Conservation (phyloP, 2,329 filamentous ascomycete species). For the Clarireedia homoeocarpa region DNA sequence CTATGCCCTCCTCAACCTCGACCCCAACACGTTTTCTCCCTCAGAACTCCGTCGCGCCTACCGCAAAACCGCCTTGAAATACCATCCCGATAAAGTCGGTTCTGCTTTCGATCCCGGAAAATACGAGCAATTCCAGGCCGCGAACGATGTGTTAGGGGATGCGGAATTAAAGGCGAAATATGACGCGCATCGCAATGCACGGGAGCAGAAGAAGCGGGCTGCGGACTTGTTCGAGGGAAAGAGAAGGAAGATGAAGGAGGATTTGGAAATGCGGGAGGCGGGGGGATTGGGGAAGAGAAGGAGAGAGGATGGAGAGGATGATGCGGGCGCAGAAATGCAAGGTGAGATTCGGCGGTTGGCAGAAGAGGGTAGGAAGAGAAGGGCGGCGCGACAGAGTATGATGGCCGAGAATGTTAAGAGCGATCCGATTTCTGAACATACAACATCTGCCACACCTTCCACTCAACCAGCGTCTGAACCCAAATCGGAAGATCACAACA, state of each 20-base stretch:
- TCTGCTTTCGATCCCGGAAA: conserved; percentile 67
- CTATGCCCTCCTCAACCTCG: conserved; percentile 27
- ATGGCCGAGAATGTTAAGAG: conserved; percentile 23
- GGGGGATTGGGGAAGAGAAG: conserved; percentile 49
- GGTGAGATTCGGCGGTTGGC: conserved; percentile 44
- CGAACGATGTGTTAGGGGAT: conserved; percentile 76
- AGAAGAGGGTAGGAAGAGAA: conserved; percentile 43
- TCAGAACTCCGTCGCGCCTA: conserved; percentile 49
- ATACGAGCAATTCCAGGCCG: conserved; percentile 79
- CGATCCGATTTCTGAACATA: conserved; percentile 9
- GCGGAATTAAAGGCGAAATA: conserved; percentile 65
- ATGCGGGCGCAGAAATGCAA: conserved; percentile 36
- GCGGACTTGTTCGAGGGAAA: conserved; percentile 66
- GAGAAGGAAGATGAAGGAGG: conserved; percentile 72
- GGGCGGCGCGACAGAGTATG: conserved; percentile 39
- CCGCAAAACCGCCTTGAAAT: conserved; percentile 76
- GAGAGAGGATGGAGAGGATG: conserved; percentile 36
- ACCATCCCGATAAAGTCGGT: conserved; percentile 88
- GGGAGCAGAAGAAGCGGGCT: conserved; percentile 60
- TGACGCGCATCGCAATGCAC: conserved; percentile 66
- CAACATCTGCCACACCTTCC: background rate
- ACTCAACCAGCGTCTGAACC: background rate
- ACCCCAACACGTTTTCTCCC: conserved; percentile 19
- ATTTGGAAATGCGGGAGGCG: conserved; percentile 71
- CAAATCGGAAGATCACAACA: background rate